A percentile compares a stretch with the other conserved stretches of the same genome.
phyloP scores from a whole-genome alignment of 2,329 filamentous ascomycete genomes.

The Aspergillus tubingensis region DNA sequence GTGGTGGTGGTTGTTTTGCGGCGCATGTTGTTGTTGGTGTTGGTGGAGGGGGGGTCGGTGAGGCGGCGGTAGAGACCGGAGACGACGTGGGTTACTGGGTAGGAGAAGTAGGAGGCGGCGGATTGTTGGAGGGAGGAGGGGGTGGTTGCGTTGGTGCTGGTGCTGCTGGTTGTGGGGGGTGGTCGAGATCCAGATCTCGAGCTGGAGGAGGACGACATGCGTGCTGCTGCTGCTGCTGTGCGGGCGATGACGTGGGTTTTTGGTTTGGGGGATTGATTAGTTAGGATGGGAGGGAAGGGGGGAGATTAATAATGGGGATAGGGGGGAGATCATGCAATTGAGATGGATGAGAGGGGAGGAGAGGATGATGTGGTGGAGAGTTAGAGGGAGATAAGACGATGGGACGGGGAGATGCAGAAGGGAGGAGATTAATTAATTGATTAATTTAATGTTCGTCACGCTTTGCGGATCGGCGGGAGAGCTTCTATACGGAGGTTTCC shows the following conservation, averaged over 20 bases:
- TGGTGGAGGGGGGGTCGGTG: slow-evolving; percentile 42
- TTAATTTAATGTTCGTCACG: too few species aligned
- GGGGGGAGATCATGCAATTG: slow-evolving; percentile 1
- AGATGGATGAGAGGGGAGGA: not conserved
- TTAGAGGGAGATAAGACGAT: not conserved
- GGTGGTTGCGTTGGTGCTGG: slow-evolving; percentile 4
- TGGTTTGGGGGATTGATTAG: too few species aligned
- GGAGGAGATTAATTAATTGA: not conserved
- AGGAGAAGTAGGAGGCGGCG: slow-evolving; percentile 51
- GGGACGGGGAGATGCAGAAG: not conserved
- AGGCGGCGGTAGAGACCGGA: slow-evolving; percentile 70
- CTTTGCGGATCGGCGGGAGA: not conserved
- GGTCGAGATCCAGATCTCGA: slow-evolving; percentile 3
- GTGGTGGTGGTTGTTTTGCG: slow-evolving; percentile 15
- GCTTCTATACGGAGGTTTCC: not conserved
- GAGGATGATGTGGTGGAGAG: not conserved
- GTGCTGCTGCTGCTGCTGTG: too few species aligned
- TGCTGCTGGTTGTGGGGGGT: not conserved
- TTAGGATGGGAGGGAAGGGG: not conserved
- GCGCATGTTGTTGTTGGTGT: slow-evolving; percentile 24
- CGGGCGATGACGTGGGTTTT: not conserved
- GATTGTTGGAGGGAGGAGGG: slow-evolving; percentile 34
- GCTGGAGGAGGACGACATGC: slow-evolving; percentile 6
- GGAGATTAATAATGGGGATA: not conserved
- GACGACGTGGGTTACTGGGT: slow-evolving; percentile 55